These are phyloP conservation scores for Xylaria cubensis DNA, from an alignment of 495 filamentous ascomycete genomes.

Conservation along the genomic window DNA sequence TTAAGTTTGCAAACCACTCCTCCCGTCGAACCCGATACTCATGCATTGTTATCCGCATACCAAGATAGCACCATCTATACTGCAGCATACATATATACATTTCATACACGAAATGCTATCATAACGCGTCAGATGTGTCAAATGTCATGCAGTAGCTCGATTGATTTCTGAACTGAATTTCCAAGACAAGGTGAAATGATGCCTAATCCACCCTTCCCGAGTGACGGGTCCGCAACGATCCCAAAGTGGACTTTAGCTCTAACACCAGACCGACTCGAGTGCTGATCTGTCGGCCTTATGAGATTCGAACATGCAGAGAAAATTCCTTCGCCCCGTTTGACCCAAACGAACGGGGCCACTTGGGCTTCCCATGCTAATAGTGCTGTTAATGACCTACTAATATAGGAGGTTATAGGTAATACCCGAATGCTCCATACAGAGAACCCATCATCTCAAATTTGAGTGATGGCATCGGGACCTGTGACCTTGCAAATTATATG, in stretches of 20 bases:
- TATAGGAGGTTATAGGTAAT: background rate
- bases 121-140: background rate
- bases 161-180: background rate
- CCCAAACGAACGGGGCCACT: constrained; percentile 21
- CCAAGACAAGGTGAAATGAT: constrained; percentile 3
- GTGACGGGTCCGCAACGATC: constrained; percentile 16
- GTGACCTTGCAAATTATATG: background rate
- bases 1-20: background rate
- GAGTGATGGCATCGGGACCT: background rate
- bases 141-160: constrained; percentile 7
- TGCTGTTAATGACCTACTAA: background rate
- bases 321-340: constrained; percentile 24
- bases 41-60: background rate
- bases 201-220: constrained; percentile 25
- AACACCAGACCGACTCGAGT: background rate
- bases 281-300: constrained; percentile 24
- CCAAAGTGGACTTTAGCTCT: constrained; percentile 16
- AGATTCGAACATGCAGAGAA: constrained; percentile 25
- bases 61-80: background rate
- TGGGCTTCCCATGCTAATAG: background rate
- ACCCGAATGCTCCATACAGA: background rate
- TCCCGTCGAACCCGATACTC: background rate
- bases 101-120: background rate
- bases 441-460: constrained; percentile 15
- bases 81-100: background rate